Conservation (phyloP, 768 basidiomycete species). For the Russula griseocarnosa region DNA sequence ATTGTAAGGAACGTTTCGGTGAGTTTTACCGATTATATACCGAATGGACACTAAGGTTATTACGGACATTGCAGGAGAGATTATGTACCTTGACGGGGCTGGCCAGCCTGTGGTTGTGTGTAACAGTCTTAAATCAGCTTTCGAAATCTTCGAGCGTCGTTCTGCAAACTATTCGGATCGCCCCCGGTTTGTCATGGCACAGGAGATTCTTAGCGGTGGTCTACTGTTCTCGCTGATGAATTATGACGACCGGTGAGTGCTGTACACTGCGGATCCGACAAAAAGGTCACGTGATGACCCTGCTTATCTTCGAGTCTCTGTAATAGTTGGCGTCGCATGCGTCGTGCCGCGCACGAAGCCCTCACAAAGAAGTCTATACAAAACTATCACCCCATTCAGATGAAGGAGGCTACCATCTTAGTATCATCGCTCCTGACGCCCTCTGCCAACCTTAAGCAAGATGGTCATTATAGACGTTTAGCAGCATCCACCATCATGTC, state of each 20-base stretch:
- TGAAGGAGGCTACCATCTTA: conserved; percentile 34
- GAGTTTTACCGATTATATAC: neutral
- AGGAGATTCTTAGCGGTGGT: conserved; percentile 17
- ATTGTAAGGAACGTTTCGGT: conserved; percentile 13
- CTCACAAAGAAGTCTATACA: conserved; percentile 30
- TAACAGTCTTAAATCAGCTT: conserved; percentile 29
- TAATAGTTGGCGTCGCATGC: conserved; percentile 31
- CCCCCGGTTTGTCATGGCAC: conserved; percentile 12
- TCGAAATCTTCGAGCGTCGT: conserved; percentile 33
- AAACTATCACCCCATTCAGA: conserved; percentile 32
- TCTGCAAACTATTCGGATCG: conserved; percentile 33
- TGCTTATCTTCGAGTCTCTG: too few relatives aligned
- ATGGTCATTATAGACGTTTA: conserved; percentile 32
- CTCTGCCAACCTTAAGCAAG: conserved; percentile 31
- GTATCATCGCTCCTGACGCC: conserved; percentile 32
- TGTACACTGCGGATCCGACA: neutral
- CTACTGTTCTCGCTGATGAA: conserved; percentile 7
- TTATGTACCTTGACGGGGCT: conserved; percentile 28
- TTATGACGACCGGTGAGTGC: conserved; percentile 1
- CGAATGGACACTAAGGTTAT: neutral
- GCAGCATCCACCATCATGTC: conserved; percentile 33
- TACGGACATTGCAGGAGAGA: conserved; percentile 1
- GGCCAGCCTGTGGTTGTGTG: conserved; percentile 30
- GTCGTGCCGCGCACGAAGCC: conserved; percentile 35
- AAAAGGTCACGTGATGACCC: too few relatives aligned